phyloP scores from a whole-genome alignment of 345 rosid genomes.

The Anastatica hierochuntica region DNA sequence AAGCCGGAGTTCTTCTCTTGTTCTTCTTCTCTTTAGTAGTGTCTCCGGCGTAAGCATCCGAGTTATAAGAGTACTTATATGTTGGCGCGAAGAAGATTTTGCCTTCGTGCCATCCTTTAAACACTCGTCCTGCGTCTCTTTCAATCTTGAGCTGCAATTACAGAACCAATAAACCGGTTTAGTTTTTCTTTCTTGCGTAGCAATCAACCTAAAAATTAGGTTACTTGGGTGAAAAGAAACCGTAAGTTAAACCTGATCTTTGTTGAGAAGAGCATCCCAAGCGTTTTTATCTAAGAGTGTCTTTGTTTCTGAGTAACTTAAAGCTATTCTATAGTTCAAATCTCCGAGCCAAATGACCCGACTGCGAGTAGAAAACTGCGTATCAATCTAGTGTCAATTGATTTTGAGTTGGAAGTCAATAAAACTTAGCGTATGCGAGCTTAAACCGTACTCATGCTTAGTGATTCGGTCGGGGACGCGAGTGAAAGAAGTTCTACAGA shows the following conservation, averaged over 20 bases:
- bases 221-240: conserved; percentile 17
- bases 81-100: conserved; percentile 86
- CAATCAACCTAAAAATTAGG: not conserved
- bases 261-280: conserved; percentile 61
- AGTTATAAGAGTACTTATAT: conserved; percentile 76
- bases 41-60: conserved; percentile 78
- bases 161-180: not conserved
- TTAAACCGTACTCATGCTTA: conserved; percentile 60
- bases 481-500: conserved; percentile 42
- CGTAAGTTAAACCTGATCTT: conserved; percentile 62
- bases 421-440: not conserved
- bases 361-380: conserved; percentile 24
- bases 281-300: conserved; percentile 44
- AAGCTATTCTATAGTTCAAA: conserved; percentile 82
- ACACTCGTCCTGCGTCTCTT: conserved; percentile 82
- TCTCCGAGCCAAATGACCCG: conserved; percentile 92
- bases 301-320: conserved; percentile 68
- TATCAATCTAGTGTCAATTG: not conserved
- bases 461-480: conserved; percentile 60
- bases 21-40: conserved; percentile 42
- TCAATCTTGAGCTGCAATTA: conserved; percentile 76
- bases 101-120: conserved; percentile 86
- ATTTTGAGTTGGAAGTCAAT: not conserved
- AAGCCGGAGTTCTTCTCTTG: conserved; percentile 94
- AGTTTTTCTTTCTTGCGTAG: not conserved